Evolutionary conservation across 2,329 filamentous ascomycete genomes (phyloP), one percentile per base, ranked within the genome.

Genomic region (Ceratocystiopsis brevicomis): DNA sequence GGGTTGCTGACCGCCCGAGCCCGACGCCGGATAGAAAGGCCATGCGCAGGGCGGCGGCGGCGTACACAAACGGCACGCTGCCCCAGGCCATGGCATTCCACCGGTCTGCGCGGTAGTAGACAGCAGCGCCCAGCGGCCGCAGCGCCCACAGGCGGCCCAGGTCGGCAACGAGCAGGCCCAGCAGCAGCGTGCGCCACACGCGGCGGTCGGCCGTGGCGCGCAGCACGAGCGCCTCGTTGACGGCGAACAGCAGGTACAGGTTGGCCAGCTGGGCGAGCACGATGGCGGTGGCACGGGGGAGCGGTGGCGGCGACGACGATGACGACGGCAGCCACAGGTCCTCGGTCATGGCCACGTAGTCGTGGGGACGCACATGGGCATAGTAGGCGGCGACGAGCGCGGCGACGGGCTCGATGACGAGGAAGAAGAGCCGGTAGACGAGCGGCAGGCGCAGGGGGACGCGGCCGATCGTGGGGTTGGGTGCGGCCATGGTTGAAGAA

Each of bases 211-310:
- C 62, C 8, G 81, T 83, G 15, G 71, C 67, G 37, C 83, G 76
- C 49, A 88, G 67, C 13, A 88, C 76, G 19, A 85, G 60, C 2
- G 79, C 80, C 61, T 90, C 81, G 61, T 81, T 84, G 53, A 88
- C 60, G 44, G 79, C 74, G 58, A 87, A 83, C 45, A 82, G 70
- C 36, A 87, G 59, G 61, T 87, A 88, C 48, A 87, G 65, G 59
- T 85, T 87, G 38, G 78, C 79, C 32, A 88, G 69, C 61, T 88
- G 82, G 16, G 76, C 74, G 52, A 87, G 65, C 37, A 75, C 74
- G 46, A 86, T 73, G 11, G 72, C 69, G 1, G 78, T 80, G 37
- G 13, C 13, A 13, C 2, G 10, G 13, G 33, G 12, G 6, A 6
- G 3, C 13, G 15, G 4, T 3, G 12, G 4, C 33, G 12, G 4